Evolutionary conservation across 2,329 filamentous ascomycete genomes (phyloP).

Genomic region (Microcyclosporella mali): DNA sequence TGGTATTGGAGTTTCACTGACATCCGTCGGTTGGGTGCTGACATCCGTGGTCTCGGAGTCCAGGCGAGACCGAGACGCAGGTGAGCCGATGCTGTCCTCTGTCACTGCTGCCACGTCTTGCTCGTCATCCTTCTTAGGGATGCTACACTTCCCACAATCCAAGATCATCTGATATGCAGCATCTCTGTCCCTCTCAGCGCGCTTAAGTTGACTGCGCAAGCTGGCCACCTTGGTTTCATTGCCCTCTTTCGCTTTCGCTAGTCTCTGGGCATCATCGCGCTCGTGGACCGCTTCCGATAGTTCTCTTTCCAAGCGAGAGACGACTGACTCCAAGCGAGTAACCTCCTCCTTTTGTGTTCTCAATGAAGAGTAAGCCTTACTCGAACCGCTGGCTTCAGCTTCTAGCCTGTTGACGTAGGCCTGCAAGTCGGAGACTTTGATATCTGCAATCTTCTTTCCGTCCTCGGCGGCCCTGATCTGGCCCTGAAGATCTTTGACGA

Average conservation of each 20-base stretch:
- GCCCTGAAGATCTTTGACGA: conserved; percentile 49
- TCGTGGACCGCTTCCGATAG: conserved; percentile 27
- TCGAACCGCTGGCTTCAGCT: conserved; percentile 20
- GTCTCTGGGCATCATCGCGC: conserved; percentile 22
- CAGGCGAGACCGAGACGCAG: conserved; percentile 14
- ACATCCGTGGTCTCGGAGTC: conserved; percentile 22
- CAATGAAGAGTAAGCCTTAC: conserved; percentile 5
- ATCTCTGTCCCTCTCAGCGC: conserved; percentile 28
- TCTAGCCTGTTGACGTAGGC: conserved; percentile 26
- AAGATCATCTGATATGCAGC: conserved; percentile 32
- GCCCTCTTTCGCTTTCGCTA: conserved; percentile 22
- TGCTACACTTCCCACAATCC: conserved; percentile 29
- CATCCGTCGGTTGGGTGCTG: conserved; percentile 23
- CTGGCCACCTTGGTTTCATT: conserved; percentile 26
- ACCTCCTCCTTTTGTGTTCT: too few species aligned
- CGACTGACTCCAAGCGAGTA: too few species aligned
- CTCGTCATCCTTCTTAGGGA: conserved; percentile 14
- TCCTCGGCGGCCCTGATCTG: conserved; percentile 51
- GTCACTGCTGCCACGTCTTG: background rate
- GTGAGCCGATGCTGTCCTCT: conserved; percentile 13
- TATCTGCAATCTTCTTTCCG: conserved; percentile 42
- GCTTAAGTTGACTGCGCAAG: conserved; percentile 27
- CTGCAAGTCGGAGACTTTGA: conserved; percentile 36
- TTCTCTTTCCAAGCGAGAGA: conserved; percentile 24
- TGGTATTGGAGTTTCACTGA: conserved; percentile 13